Base-by-base conservation (phyloP, 2,329 filamentous ascomycete species). In the Alternaria gansuensis region DNA sequence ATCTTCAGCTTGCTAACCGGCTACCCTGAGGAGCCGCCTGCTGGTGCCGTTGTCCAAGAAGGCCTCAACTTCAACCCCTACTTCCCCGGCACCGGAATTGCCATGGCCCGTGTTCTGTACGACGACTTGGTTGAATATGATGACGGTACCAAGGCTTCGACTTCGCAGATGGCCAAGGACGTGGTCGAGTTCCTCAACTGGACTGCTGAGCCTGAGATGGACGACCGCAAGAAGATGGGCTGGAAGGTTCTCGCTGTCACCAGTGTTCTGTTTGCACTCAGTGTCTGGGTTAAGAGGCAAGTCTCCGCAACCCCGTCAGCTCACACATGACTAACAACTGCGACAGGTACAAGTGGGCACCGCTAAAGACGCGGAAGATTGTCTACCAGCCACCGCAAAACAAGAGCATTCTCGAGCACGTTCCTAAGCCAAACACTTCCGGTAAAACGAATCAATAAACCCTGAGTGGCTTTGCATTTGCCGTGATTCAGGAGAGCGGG, bases 11-110 rank as follows among this genome's bases (percentile, higher is more conserved):
- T 99, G 80, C 84, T 99, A 77, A 99, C 95, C 56, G 95, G 95
- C 72, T 99, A 99, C 82, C 95, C 95, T 61, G 95, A 99, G 71
- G 95, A 99, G 83, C 86, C 92, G 60, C 95, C 95, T 53, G 92
- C 95, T 51, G 95, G 95, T 78, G 93, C 91, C 64, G 83, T 86
- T 73, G 90, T 99, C 60, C 89, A 88, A 73, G 88, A 89, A 63
- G 95, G 95, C 76, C 89, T 99, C 82, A 97, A 98, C 89, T 99
- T 99, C 88, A 99, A 99, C 88, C 95, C 95, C 62, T 99, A 97
- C 87, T 99, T 99, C 89, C 95, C 95, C 58, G 95, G 95, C 78
- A 98, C 95, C 72, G 94, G 94, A 78, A 99, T 99, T 80, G 95
- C 91, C 75, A 99, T 99, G 95, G 94, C 90, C 73, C 94, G 95